Evolutionary conservation across 768 basidiomycete species (phyloP).

Genomic region (Rhodosporidiobolus odoratus): DNA sequence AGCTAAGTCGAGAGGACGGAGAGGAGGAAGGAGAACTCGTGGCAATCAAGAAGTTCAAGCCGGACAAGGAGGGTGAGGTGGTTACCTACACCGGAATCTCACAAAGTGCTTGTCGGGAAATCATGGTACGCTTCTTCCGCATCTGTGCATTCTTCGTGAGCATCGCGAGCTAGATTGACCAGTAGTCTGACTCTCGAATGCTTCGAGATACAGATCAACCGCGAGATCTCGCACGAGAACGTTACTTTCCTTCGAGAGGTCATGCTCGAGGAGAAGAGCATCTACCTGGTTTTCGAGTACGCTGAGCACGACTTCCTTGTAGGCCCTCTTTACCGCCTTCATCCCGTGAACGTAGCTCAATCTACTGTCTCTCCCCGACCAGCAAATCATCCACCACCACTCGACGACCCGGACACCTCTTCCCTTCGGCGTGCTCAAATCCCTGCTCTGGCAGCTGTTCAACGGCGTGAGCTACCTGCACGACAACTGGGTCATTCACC

Average conservation of each 20-base stretch:
- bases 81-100: conserved; percentile 94
- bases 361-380: neutral
- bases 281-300: conserved; percentile 99
- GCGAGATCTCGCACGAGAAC: conserved; percentile 85
- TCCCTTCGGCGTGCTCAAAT: conserved; percentile 74
- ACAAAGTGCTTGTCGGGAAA: conserved; percentile 94
- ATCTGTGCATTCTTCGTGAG: too few species aligned
- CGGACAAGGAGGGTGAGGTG: conserved; percentile 92
- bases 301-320: conserved; percentile 98
- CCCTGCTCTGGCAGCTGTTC: conserved; percentile 85
- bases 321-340: conserved; percentile 42
- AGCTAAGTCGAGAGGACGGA: conserved; percentile 49
- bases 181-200: neutral
- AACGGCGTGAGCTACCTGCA: conserved; percentile 94
- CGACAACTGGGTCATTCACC: conserved; percentile 87
- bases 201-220: conserved; percentile 59
- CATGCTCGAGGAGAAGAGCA: conserved; percentile 94
- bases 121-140: conserved; percentile 61
- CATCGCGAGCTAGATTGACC: too few species aligned
- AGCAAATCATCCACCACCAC: conserved; percentile 99
- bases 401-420: conserved; percentile 79
- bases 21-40: conserved; percentile 62
- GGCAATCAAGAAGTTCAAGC: conserved; percentile 99
- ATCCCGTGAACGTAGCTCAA: neutral
- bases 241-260: conserved; percentile 87